Base-by-base conservation (phyloP, 2,329 filamentous ascomycete species). In the Pyrenochaeta sp. region DNA sequence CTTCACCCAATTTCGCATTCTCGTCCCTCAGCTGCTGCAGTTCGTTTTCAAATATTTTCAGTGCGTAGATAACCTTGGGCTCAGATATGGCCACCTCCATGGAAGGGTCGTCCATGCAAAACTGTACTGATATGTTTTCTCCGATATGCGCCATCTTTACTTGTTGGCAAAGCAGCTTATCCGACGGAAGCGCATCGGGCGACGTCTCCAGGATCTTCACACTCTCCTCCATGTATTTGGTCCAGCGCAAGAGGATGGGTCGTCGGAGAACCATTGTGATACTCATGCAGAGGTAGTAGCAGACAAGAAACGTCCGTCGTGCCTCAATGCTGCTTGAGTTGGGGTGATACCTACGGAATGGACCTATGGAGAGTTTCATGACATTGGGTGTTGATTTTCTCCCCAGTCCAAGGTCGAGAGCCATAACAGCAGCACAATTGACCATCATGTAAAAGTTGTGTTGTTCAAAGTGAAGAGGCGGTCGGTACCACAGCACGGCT, bases 391-490 rank as follows among this genome's bases (percentile, higher is more conserved):
- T 60, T 75, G 79, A 66, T 81, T 81, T 79, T 58, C 85, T 84
- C 14, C 88, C 90, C 6, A 96, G 83, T 0, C 92, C 92, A 30
- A 96, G 83, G 64, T 96, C 92, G 49, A 96, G 87, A 21, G 89
- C 89, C 87, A 96, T 91, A 63, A 91, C 84, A 42, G 88, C 88
- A 2, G 90, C 89, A 68, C 91, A 86, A 72, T 96, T 91, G 40
- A 92, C 87, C 61, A 95, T 83, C 77, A 94, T 90, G 77, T 95
- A 96, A 73, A 95, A 96, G 71, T 95, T 95, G 68, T 94, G 85
- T 76, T 95, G 90, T 67, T 96, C 91, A 54, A 90, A 90, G 64
- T 90, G 85, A 61, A 94, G 88, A 0, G 92, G 92, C 14, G 91
- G 91, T 72, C 87, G 87, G 73, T 96, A 96, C 90, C 92, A 96